Conservation (phyloP, 305 asterid species). For the Salvia sclarea region DNA sequence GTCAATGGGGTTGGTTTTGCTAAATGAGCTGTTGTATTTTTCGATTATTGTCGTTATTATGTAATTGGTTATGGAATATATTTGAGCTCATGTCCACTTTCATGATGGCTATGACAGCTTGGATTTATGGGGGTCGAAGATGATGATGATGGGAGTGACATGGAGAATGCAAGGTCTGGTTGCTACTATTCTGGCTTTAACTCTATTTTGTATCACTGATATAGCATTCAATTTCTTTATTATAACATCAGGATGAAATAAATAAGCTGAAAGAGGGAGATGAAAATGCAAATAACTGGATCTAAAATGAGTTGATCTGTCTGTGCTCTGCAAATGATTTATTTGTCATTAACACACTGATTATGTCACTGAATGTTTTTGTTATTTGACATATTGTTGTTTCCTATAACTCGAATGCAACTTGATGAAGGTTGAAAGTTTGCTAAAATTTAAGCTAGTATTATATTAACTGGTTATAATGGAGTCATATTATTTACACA, state of each 20-base stretch:
- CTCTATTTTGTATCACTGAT: background rate
- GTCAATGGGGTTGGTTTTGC: constrained; percentile 1
- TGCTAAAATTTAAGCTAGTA: constrained; percentile 11
- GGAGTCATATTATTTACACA: background rate
- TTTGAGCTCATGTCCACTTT: constrained; percentile 28
- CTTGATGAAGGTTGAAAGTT: background rate
- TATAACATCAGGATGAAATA: background rate
- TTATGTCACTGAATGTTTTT: background rate
- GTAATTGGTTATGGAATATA: constrained; percentile 9
- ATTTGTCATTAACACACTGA: background rate
- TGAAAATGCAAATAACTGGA: background rate
- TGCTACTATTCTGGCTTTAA: background rate
- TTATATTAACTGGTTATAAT: background rate
- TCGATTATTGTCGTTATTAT: background rate
- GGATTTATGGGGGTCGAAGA: constrained; percentile 61
- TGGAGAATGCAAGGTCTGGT: constrained; percentile 63
- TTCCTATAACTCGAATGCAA: background rate
- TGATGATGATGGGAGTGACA: constrained; percentile 45
- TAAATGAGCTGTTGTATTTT: constrained; percentile 9
- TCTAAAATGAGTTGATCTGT: background rate
- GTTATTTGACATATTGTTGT: background rate
- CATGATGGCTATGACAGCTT: constrained; percentile 47
- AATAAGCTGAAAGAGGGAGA: background rate
- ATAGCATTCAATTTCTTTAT: background rate
- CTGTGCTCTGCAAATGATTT: constrained; percentile 7